These are phyloP conservation scores for Aspergillus piperis DNA, from an alignment of 2,329 filamentous ascomycete genomes.

Conservation along the genomic window DNA sequence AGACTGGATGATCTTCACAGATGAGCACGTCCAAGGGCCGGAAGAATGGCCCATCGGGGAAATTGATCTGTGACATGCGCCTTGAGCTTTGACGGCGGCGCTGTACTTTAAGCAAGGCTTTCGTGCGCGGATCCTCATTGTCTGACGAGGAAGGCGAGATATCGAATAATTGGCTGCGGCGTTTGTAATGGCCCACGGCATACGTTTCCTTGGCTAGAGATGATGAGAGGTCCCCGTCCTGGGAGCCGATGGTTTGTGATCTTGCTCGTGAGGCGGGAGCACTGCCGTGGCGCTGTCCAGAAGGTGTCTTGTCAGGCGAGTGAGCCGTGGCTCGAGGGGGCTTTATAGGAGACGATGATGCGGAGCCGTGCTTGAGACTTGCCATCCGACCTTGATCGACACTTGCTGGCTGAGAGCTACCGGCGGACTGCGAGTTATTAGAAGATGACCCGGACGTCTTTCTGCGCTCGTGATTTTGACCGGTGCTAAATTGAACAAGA, in stretches of 20 bases:
- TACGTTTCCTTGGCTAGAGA: conserved; percentile 62
- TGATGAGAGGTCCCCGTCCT: conserved; percentile 78
- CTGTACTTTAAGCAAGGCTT: conserved; percentile 87
- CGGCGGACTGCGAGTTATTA: conserved; percentile 72
- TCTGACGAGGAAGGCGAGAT: conserved; percentile 97
- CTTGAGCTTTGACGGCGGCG: conserved; percentile 93
- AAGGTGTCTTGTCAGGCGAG: conserved; percentile 62
- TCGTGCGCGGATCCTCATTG: conserved; percentile 91
- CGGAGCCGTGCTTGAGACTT: conserved; percentile 53
- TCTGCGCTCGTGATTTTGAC: conserved; percentile 76
- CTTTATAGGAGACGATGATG: conserved; percentile 57
- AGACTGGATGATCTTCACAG: conserved; percentile 96
- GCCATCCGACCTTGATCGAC: conserved; percentile 69
- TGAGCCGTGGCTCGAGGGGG: conserved; percentile 43
- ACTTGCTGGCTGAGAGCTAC: conserved; percentile 68
- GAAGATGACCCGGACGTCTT: conserved; percentile 93
- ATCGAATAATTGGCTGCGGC: conserved; percentile 91
- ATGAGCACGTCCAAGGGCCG: conserved; percentile 91
- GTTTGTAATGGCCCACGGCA: conserved; percentile 74
- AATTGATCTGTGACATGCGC: conserved; percentile 84
- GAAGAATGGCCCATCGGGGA: conserved; percentile 82
- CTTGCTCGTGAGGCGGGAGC: conserved; percentile 71
- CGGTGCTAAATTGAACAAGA: conserved; percentile 94
- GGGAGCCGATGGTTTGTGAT: conserved; percentile 90
- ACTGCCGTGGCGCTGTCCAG: conserved; percentile 61